phyloP scores from a whole-genome alignment of 768 basidiomycete genomes.

The Hygrophorus pudorinus region DNA sequence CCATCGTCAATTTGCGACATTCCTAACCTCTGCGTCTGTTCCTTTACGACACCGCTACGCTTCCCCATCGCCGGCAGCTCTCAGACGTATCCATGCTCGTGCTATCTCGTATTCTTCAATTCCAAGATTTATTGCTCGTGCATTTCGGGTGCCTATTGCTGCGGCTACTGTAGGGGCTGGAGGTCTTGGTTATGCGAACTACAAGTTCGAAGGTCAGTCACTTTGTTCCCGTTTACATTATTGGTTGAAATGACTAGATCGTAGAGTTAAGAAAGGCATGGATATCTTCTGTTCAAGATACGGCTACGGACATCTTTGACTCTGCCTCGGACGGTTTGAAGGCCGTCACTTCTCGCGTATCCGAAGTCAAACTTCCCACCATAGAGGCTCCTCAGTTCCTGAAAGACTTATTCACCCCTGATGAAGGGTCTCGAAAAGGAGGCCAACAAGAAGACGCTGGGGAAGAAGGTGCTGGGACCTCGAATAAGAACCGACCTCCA shows the following conservation, averaged over 20 bases:
- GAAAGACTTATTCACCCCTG: conserved; percentile 46
- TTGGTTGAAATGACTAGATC: conserved; percentile 2
- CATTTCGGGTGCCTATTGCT: conserved; percentile 82
- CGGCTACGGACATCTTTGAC: conserved; percentile 60
- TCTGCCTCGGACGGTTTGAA: conserved; percentile 64
- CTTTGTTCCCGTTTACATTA: neutral
- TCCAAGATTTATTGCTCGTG: conserved; percentile 79
- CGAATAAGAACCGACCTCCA: conserved; percentile 38
- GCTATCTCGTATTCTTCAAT: conserved; percentile 82
- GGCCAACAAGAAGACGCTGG: conserved; percentile 21
- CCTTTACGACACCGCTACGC: conserved; percentile 37
- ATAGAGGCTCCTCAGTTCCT: conserved; percentile 57
- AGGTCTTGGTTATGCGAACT: conserved; percentile 88
- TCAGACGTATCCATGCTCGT: conserved; percentile 64
- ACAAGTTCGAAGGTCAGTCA: conserved; percentile 83
- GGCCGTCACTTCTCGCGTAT: conserved; percentile 45
- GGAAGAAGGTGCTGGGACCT: conserved; percentile 21
- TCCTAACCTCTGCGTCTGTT: conserved; percentile 38
- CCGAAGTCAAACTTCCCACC: conserved; percentile 47
- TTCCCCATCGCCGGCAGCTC: conserved; percentile 26
- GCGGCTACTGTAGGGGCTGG: conserved; percentile 87
- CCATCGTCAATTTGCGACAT: conserved; percentile 50
- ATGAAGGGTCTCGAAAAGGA: conserved; percentile 17
- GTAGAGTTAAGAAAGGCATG: conserved; percentile 68
- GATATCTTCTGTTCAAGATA: conserved; percentile 55